Evolutionary conservation across 108 stramenopile genomes (phyloP).

Genomic region (Fragilaria radians): DNA sequence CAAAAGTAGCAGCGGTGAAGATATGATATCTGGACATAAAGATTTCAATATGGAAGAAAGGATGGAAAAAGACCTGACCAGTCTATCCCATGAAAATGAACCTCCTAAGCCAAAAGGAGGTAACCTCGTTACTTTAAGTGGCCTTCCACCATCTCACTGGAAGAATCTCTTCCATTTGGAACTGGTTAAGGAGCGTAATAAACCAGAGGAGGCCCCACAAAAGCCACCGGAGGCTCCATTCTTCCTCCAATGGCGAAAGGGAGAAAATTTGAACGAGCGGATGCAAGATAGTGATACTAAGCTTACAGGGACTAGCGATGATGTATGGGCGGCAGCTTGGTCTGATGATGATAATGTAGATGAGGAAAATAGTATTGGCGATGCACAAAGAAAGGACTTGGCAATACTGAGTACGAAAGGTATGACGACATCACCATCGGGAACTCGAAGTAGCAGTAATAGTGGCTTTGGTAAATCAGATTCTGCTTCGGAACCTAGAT

Average conservation of each 20-base stretch:
- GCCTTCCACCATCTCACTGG: conserved; percentile 94
- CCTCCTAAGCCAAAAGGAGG: conserved; percentile 33
- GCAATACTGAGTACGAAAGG: conserved; percentile 13
- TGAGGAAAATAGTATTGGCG: conserved; percentile 14
- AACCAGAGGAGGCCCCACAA: conserved; percentile 90
- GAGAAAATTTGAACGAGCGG: conserved; percentile 17
- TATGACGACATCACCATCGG: too few species aligned
- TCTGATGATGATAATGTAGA: conserved; percentile 73
- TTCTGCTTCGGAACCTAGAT: too few species aligned
- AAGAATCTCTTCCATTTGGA: conserved; percentile 93
- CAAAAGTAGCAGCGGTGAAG: conserved; percentile 10
- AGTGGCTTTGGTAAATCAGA: too few species aligned
- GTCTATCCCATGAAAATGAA: too few species aligned
- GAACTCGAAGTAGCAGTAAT: too few species aligned
- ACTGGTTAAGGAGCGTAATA: conserved; percentile 90
- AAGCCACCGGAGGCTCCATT: conserved; percentile 94
- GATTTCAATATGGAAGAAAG: conserved; percentile 30
- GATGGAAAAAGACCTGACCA: conserved; percentile 27
- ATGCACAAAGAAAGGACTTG: conserved; percentile 6
- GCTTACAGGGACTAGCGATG: conserved; percentile 31
- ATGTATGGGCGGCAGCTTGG: conserved; percentile 79
- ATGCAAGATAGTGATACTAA: conserved; percentile 6
- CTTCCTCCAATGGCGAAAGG: conserved; percentile 88
- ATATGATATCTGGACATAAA: too few species aligned
- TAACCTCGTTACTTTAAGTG: conserved; percentile 83